Evolutionary conservation across 805 yeast genomes (phyloP), one percentile per base, ranked within the genome.

Genomic region (Metschnikowia kunwiensis): DNA sequence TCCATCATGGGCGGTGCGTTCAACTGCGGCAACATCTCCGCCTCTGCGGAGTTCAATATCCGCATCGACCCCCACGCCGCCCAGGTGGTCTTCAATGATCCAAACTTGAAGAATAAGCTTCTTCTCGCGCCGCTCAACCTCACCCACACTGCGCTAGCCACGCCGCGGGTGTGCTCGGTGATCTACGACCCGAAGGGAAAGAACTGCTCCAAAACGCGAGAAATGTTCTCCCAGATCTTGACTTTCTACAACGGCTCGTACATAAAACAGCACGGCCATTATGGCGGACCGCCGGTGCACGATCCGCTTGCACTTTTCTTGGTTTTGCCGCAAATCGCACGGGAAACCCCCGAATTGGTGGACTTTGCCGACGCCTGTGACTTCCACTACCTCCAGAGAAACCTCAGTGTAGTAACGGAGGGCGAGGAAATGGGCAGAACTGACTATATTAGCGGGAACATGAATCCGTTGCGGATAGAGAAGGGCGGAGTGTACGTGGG

Each of bases 1-100:
- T 68, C 84, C 9, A 71, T 84, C 14, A 86, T 87, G 94, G 95
- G 95, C 10, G 95, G 94, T 2, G 75, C 73, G 0, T 54, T 75
- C 37, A 59, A 63, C 12, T 66, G 74, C 6, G 78, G 80, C 1
- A 78, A 78, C 48, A 50, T 61, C 37, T 70, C 78, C 4, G 59
- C 63, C 13, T 68, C 66, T 31, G 78, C 91, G 5, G 95, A 87
- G 55, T 86, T 84, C 65, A 87, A 87, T 58, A 69, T 84, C 24
- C 72, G 74, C 65, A 68, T 77, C 34, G 96, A 87, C 55, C 86
- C 95, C 1, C 69, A 72, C 26, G 94, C 95, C 5, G 86, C 95
- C 0, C 60, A 74, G 17, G 54, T 59, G 11, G 70, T 86, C 2
- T 59, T 86, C 5, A 51, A 56, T 10, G 78, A 78, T 49, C 58